phyloP scores from a whole-genome alignment of 2,329 filamentous ascomycete genomes.

The Aspergillus pseudoviridinutans region DNA sequence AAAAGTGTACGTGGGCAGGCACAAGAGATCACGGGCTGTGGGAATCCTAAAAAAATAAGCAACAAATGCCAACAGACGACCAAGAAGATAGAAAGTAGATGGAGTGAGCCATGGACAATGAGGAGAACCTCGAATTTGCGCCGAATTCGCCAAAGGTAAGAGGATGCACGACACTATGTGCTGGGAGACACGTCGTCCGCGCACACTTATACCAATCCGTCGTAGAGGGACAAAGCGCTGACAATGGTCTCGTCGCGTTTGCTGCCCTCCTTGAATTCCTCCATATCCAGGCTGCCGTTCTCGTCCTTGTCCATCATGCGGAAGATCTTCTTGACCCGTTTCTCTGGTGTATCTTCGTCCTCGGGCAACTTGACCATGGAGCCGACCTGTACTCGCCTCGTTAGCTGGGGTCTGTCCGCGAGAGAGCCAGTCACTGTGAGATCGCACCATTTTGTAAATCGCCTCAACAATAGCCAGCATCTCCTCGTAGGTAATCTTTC shows the following conservation, averaged over 20 bases:
- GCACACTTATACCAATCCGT: slow-evolving; percentile 72
- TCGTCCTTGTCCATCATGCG: slow-evolving; percentile 99
- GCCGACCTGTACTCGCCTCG: slow-evolving; percentile 63
- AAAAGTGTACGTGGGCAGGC: background rate
- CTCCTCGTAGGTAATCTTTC: slow-evolving; percentile 98
- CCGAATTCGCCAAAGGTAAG: slow-evolving; percentile 2
- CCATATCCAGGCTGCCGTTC: slow-evolving; percentile 93
- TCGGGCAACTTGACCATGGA: slow-evolving; percentile 99
- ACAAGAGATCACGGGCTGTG: background rate
- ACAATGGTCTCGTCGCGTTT: slow-evolving; percentile 99
- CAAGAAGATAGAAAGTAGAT: background rate
- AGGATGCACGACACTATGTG: background rate
- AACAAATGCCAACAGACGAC: background rate
- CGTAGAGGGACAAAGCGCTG: slow-evolving; percentile 91
- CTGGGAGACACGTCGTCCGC: background rate
- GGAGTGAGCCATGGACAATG: background rate
- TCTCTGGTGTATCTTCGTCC: slow-evolving; percentile 98
- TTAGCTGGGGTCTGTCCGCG: slow-evolving; percentile 5
- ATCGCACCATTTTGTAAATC: slow-evolving; percentile 95
- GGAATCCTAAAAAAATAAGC: background rate
- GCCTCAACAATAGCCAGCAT: slow-evolving; percentile 99
- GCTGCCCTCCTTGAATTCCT: slow-evolving; percentile 98
- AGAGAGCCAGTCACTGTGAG: slow-evolving; percentile 1
- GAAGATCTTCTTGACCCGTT: slow-evolving; percentile 97
- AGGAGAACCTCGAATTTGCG: background rate